These are phyloP conservation scores for Euphorbia celastroides DNA, from an alignment of 441 rosid genomes.

Conservation along the genomic window DNA sequence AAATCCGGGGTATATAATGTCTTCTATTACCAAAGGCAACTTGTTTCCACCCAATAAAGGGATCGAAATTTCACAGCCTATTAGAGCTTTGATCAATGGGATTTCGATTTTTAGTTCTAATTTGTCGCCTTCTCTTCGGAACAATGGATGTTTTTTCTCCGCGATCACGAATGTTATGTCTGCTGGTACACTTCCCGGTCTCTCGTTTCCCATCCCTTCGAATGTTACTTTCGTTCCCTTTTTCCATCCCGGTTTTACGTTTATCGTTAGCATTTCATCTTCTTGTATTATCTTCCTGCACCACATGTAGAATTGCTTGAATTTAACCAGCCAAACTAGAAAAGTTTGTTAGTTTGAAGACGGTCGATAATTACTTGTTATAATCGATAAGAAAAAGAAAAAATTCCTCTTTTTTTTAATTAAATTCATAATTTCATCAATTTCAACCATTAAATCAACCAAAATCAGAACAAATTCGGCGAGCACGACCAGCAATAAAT, in stretches of 20 bases:
- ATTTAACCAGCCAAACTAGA: too few relatives aligned
- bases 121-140: constrained; percentile 61
- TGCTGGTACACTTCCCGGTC: constrained; percentile 48
- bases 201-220: constrained; percentile 71
- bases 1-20: constrained; percentile 52
- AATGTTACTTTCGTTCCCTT: constrained; percentile 71
- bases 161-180: constrained; percentile 55
- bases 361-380: too few relatives aligned
- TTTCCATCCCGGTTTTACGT: constrained; percentile 88
- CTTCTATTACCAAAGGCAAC: constrained; percentile 31
- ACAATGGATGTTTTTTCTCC: constrained; percentile 50
- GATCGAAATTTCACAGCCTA: constrained; percentile 50
- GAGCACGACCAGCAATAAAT: too few relatives aligned
- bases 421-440: too few relatives aligned
- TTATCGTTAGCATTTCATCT: constrained; percentile 52
- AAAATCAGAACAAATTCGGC: too few relatives aligned
- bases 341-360: too few relatives aligned
- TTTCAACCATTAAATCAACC: too few relatives aligned
- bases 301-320: too few relatives aligned
- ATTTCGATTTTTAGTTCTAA: constrained; percentile 51
- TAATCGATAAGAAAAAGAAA: too few relatives aligned
- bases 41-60: constrained; percentile 56
- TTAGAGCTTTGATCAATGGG: constrained; percentile 59
- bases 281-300: constrained; percentile 47
- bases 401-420: too few relatives aligned